Evolutionary conservation across 768 basidiomycete species (phyloP).

Genomic region (Rhodotorula diobovata): DNA sequence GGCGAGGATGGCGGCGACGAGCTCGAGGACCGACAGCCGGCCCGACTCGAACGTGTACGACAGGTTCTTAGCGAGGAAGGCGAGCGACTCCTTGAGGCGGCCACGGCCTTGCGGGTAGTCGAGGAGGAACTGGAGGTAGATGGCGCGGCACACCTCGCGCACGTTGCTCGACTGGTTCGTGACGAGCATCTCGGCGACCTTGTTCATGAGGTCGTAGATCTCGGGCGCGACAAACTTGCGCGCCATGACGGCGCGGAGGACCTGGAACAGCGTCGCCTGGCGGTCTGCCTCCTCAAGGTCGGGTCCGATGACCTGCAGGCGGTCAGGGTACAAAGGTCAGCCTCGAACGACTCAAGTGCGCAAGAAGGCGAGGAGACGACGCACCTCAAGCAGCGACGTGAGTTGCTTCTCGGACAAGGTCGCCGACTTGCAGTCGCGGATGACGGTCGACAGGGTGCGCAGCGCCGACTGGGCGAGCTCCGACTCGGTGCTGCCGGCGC

Average conservation of each 20-base stretch:
- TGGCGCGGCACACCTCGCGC: slow-evolving; percentile 82
- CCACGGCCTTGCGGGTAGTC: slow-evolving; percentile 97
- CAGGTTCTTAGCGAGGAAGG: slow-evolving; percentile 85
- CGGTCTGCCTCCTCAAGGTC: slow-evolving; percentile 85
- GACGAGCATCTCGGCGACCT: slow-evolving; percentile 83
- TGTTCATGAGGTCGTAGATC: slow-evolving; percentile 95
- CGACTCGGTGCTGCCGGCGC: slow-evolving; percentile 78
- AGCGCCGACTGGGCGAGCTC: slow-evolving; percentile 84
- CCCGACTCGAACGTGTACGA: slow-evolving; percentile 87
- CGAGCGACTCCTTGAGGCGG: slow-evolving; percentile 78
- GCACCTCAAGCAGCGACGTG: slow-evolving; percentile 61
- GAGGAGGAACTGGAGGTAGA: slow-evolving; percentile 86
- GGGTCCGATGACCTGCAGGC: slow-evolving; percentile 67
- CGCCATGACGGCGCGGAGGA: slow-evolving; percentile 83
- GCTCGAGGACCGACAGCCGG: slow-evolving; percentile 85
- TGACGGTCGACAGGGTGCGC: slow-evolving; percentile 73
- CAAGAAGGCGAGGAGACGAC: neutral
- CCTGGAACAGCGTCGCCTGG: slow-evolving; percentile 77
- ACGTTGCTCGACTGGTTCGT: slow-evolving; percentile 86
- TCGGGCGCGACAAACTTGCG: slow-evolving; percentile 91
- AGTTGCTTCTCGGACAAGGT: slow-evolving; percentile 86
- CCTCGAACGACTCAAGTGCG: neutral
- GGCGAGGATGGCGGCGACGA: slow-evolving; percentile 72
- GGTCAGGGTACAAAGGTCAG: neutral
- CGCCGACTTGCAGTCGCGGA: slow-evolving; percentile 80